A percentile compares a stretch with the other conserved stretches of the same genome.
phyloP scores from a whole-genome alignment of 208 protist species.

The Trypanosoma cruzi region DNA sequence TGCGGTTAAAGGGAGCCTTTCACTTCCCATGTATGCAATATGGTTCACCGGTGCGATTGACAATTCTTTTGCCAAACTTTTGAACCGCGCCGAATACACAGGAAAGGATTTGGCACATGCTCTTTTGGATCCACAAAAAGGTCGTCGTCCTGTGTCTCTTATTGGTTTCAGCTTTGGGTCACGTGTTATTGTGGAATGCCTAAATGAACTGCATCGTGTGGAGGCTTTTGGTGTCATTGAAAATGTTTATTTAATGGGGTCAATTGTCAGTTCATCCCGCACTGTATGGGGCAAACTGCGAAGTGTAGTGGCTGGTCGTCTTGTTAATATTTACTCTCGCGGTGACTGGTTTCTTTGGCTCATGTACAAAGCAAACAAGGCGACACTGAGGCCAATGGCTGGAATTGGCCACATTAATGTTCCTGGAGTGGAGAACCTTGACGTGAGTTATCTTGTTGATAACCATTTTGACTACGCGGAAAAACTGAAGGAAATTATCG shows the following conservation, averaged over 20 bases:
- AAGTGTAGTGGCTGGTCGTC: conserved; percentile 75
- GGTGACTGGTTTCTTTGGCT: conserved; percentile 84
- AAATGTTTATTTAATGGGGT: conserved; percentile 85
- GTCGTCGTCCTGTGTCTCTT: conserved; percentile 83
- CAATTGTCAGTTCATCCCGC: conserved; percentile 52
- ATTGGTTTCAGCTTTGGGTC: conserved; percentile 89
- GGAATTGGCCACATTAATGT: conserved; percentile 72
- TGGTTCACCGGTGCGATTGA: conserved; percentile 84
- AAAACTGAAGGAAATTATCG: conserved; percentile 56
- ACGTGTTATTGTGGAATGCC: conserved; percentile 81
- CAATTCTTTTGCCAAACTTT: conserved; percentile 78
- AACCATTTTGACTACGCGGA: conserved; percentile 67
- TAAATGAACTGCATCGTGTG: conserved; percentile 62
- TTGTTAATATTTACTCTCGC: conserved; percentile 89
- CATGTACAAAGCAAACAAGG: conserved; percentile 78
- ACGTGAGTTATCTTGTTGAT: conserved; percentile 60
- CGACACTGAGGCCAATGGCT: conserved; percentile 73
- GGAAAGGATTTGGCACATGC: conserved; percentile 80
- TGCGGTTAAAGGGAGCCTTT: conserved; percentile 62
- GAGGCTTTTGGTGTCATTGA: conserved; percentile 76
- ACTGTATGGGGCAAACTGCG: conserved; percentile 63
- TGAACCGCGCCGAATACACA: conserved; percentile 69
- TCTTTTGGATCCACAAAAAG: conserved; percentile 58
- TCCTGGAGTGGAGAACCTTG: conserved; percentile 87
- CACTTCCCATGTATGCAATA: conserved; percentile 77